Evolutionary conservation across 495 filamentous ascomycete species (phyloP).

Genomic region (Paragyromitra xinjiangensis): DNA sequence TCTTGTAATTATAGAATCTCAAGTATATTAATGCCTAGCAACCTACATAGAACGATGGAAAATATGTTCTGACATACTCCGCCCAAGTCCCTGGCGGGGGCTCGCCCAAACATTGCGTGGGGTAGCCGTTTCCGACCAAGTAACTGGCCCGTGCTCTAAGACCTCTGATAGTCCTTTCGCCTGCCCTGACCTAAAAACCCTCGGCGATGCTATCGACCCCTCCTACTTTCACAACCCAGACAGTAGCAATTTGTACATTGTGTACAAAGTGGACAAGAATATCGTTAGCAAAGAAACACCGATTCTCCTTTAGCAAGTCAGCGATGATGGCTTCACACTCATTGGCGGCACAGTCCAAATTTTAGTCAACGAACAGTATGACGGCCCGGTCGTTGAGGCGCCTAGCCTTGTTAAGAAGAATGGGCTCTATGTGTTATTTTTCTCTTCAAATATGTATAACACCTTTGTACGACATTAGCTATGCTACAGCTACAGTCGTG

Average conservation of each 20-base stretch:
- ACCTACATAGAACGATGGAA: background rate
- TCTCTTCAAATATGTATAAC: slow-evolving; percentile 68
- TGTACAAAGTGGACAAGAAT: slow-evolving; percentile 73
- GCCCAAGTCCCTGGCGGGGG: slow-evolving; percentile 60
- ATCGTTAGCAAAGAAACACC: slow-evolving; percentile 67
- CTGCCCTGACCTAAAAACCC: slow-evolving; percentile 60
- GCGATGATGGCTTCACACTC: slow-evolving; percentile 63
- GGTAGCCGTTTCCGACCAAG: slow-evolving; percentile 60
- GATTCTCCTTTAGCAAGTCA: slow-evolving; percentile 69
- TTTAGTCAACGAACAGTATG: slow-evolving; percentile 65
- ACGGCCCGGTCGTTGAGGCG: slow-evolving; percentile 71
- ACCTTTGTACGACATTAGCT: slow-evolving; percentile 66
- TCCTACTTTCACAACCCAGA: slow-evolving; percentile 65
- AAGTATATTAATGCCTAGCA: background rate
- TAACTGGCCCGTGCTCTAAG: slow-evolving; percentile 65
- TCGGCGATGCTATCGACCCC: slow-evolving; percentile 70
- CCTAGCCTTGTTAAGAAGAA: slow-evolving; percentile 64
- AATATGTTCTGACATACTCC: slow-evolving; percentile 70
- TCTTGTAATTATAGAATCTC: background rate
- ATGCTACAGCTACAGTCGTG: slow-evolving; percentile 58
- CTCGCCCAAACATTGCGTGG: slow-evolving; percentile 65
- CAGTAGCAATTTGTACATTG: slow-evolving; percentile 65
- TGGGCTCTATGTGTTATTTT: slow-evolving; percentile 69
- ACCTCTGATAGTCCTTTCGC: slow-evolving; percentile 61
- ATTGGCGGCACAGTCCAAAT: slow-evolving; percentile 65